Conservation (phyloP, 2,329 filamentous ascomycete genomes). For the Colletotrichum sp. region DNA sequence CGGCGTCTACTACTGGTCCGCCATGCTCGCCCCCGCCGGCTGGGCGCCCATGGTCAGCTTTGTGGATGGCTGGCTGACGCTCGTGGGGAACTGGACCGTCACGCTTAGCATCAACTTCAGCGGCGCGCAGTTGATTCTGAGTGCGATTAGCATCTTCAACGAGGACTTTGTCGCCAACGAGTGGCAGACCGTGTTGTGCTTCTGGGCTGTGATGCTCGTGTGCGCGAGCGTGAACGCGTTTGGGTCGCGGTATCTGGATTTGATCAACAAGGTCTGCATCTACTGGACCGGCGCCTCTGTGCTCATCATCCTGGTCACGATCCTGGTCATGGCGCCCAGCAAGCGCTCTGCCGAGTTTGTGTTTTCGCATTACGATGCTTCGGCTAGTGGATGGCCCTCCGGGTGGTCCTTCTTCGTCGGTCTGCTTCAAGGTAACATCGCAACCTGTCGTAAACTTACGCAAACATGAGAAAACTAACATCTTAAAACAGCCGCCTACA, state of each 20-base stretch:
- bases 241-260: constrained; percentile 61
- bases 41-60: constrained; percentile 73
- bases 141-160: constrained; percentile 72
- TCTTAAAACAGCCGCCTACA: constrained; percentile 53
- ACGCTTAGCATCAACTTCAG: constrained; percentile 72
- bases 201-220: constrained; percentile 73
- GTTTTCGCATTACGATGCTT: constrained; percentile 72
- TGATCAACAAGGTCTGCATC: constrained; percentile 77
- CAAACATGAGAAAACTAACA: not conserved
- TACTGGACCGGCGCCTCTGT: constrained; percentile 73
- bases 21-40: constrained; percentile 68
- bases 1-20: constrained; percentile 75
- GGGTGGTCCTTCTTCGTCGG: constrained; percentile 79
- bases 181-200: constrained; percentile 74
- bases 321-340: constrained; percentile 65
- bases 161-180: constrained; percentile 70
- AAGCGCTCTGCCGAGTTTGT: constrained; percentile 67
- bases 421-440: constrained; percentile 54
- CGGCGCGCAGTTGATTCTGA: constrained; percentile 63
- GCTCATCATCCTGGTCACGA: constrained; percentile 51
- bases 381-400: constrained; percentile 66
- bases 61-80: constrained; percentile 74
- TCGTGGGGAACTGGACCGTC: constrained; percentile 76
- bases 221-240: constrained; percentile 72
- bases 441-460: not conserved